These are phyloP conservation scores for Rhodosporidiobolus sp. DNA, from an alignment of 768 basidiomycete genomes.

Conservation along the genomic window DNA sequence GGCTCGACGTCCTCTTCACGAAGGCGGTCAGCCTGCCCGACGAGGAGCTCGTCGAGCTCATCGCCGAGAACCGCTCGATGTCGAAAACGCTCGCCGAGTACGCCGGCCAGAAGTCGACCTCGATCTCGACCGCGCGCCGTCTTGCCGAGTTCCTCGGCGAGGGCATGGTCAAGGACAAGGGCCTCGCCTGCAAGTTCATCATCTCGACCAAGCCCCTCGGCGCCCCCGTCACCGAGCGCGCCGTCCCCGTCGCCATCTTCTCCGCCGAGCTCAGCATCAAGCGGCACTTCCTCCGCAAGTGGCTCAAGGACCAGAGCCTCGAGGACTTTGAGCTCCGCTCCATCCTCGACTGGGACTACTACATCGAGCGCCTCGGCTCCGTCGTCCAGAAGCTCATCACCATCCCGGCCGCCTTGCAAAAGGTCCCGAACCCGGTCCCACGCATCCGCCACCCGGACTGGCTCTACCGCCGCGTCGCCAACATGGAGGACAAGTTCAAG, in stretches of 20 bases:
- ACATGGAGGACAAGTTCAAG: conserved; percentile 90
- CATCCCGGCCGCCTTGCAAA: conserved; percentile 97
- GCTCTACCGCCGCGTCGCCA: conserved; percentile 85
- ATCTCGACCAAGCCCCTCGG: conserved; percentile 90
- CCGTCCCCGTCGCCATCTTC: conserved; percentile 95
- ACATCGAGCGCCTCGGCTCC: conserved; percentile 93
- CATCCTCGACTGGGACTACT: conserved; percentile 97
- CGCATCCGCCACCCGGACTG: conserved; percentile 96
- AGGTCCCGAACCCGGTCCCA: conserved; percentile 91
- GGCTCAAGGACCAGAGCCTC: conserved; percentile 90
- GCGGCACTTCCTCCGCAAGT: conserved; percentile 83
- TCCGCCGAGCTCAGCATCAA: conserved; percentile 90
- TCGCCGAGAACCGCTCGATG: conserved; percentile 98
- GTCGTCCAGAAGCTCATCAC: conserved; percentile 99
- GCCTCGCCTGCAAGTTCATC: conserved; percentile 97
- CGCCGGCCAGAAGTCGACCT: conserved; percentile 93
- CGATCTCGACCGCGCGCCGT: conserved; percentile 91
- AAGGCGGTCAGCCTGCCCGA: conserved; percentile 79
- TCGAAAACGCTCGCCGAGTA: conserved; percentile 94
- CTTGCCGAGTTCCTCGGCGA: conserved; percentile 95
- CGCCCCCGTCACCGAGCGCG: conserved; percentile 93
- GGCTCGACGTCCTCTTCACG: conserved; percentile 92
- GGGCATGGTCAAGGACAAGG: conserved; percentile 99
- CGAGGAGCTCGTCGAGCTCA: conserved; percentile 92
- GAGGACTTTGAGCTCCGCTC: conserved; percentile 83